Percentiles rank a stretch among this genome's conserved stretches.
These are phyloP conservation scores for Fistulina hepatica DNA, from an alignment of 1,284 basidiomycete species.

Conservation along the genomic window DNA sequence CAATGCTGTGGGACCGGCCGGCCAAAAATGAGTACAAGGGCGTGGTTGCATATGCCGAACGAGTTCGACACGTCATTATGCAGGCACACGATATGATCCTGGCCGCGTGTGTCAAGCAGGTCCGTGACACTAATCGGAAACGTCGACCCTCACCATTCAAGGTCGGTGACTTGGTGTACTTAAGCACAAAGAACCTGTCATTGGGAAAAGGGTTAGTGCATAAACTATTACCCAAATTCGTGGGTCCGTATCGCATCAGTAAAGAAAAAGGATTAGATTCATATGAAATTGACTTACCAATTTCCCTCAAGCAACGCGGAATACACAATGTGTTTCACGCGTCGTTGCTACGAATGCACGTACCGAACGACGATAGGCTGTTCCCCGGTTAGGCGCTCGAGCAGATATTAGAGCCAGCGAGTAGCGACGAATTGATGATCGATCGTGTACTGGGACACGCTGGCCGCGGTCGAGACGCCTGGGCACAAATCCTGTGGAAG, in stretches of 20 bases:
- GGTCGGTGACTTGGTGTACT: conserved; percentile 19
- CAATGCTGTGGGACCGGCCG: conserved; percentile 20
- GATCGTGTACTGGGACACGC: conserved; percentile 5
- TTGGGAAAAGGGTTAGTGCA: conserved; percentile 19
- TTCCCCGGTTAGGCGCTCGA: conserved; percentile 12
- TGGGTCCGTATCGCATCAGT: conserved; percentile 23
- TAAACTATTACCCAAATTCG: conserved; percentile 22
- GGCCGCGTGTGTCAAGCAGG: conserved; percentile 17
- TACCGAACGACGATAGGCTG: background rate
- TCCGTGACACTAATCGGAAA: conserved; percentile 19
- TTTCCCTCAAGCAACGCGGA: conserved; percentile 13
- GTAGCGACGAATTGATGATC: conserved; percentile 8
- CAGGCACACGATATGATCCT: conserved; percentile 12
- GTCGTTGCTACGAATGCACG: conserved; percentile 5
- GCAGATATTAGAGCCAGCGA: background rate
- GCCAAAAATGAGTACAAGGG: conserved; percentile 16
- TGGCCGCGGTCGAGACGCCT: background rate
- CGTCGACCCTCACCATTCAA: conserved; percentile 12
- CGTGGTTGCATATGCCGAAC: conserved; percentile 17
- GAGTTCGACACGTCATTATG: conserved; percentile 18
- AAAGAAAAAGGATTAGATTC: no score
- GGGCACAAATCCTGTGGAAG: conserved; percentile 7
- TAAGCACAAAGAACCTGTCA: conserved; percentile 22
- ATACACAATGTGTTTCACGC: conserved; percentile 17
- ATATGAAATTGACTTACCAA: conserved; percentile 22